A percentile compares a stretch with the other conserved stretches of the same genome.
phyloP scores from a whole-genome alignment of 2,329 filamentous ascomycete species.

The Leptoxyphium fumago region DNA sequence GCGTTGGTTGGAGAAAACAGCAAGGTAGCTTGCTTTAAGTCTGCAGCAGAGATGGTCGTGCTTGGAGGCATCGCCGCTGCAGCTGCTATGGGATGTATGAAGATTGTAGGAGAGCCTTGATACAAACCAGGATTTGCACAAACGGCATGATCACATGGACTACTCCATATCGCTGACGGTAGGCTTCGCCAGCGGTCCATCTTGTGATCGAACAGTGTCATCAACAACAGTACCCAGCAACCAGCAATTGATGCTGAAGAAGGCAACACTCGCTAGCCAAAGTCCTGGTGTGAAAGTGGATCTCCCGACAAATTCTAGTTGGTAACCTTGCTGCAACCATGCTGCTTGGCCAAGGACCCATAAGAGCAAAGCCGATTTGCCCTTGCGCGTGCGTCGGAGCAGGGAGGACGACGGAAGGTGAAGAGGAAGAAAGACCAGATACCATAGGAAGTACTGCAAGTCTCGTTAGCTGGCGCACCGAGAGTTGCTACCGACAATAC shows the following conservation, averaged over 20 bases:
- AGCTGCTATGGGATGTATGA: constrained; percentile 49
- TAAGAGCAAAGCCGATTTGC: constrained; percentile 47
- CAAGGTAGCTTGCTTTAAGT: constrained; percentile 38
- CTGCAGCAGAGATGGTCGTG: constrained; percentile 48
- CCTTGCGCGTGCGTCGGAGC: constrained; percentile 43
- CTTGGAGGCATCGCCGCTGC: constrained; percentile 52
- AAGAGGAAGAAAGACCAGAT: constrained; percentile 81
- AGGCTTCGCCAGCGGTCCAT: background rate
- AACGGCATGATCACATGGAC: background rate
- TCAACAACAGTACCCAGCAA: constrained; percentile 66
- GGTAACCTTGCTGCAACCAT: constrained; percentile 37
- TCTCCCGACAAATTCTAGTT: constrained; percentile 46
- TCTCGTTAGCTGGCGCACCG: constrained; percentile 2
- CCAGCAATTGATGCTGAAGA: constrained; percentile 79
- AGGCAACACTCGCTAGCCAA: constrained; percentile 58
- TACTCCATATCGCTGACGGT: background rate
- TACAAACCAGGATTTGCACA: too few relatives aligned
- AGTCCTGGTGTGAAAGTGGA: constrained; percentile 79
- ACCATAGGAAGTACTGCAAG: constrained; percentile 89
- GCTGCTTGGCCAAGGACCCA: constrained; percentile 60
- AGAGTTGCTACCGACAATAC: background rate
- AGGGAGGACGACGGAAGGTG: constrained; percentile 74
- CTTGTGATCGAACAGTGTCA: constrained; percentile 36
- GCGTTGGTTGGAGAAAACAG: constrained; percentile 31
- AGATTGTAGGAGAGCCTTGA: constrained; percentile 30